Evolutionary conservation across 163 green algal genomes (phyloP).

Genomic region (Chlamydomonas reinhardtii): DNA sequence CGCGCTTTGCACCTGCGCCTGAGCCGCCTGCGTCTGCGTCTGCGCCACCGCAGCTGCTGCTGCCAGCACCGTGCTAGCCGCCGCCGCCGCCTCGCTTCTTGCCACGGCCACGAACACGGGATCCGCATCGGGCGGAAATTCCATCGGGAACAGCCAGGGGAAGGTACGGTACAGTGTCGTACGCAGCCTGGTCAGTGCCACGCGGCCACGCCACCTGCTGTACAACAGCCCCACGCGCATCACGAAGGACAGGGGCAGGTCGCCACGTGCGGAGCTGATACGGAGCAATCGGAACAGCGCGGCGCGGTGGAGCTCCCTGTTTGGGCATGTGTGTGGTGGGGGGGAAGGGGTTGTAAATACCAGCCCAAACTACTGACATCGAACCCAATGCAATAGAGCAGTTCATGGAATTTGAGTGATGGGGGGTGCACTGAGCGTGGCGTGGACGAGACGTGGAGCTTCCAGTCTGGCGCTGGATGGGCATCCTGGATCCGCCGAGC

Average conservation of each 20-base stretch:
- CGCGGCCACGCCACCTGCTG: background rate
- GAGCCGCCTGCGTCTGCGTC: no score
- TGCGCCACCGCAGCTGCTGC: no score
- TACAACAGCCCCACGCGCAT: background rate
- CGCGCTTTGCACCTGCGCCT: no score
- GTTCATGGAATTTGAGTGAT: no score
- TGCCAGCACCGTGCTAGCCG: no score
- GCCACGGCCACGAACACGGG: no score
- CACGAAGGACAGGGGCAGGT: background rate
- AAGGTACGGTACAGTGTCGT: background rate
- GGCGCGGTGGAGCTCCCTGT: constrained; percentile 15
- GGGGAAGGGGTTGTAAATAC: background rate
- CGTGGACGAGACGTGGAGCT: no score
- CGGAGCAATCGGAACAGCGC: background rate
- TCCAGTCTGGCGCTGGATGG: no score
- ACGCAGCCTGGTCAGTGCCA: background rate
- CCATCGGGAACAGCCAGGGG: background rate
- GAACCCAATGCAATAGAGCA: no score
- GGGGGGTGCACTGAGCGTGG: no score
- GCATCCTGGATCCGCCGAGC: no score
- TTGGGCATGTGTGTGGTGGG: background rate
- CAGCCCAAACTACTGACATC: no score
- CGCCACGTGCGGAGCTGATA: background rate
- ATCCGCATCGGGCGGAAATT: background rate
- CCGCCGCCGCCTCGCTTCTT: background rate